A percentile compares a stretch with the other conserved stretches of the same genome.
These are phyloP conservation scores for Daldinia sp. DNA, from an alignment of 2,329 filamentous ascomycete genomes.

Conservation along the genomic window DNA sequence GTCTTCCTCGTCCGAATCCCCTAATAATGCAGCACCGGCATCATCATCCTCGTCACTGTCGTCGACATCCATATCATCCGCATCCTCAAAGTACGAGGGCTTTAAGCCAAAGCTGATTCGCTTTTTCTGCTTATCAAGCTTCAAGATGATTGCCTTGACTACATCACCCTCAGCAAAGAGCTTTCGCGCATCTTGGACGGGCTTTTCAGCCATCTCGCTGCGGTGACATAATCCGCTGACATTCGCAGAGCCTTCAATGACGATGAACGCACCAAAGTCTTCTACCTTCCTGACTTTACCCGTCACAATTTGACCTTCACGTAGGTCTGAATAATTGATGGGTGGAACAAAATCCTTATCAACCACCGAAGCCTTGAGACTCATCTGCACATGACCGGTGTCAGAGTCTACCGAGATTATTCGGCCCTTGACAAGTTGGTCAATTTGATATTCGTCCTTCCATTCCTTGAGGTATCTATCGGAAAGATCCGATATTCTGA, in stretches of 20 bases:
- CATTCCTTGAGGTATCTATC: conserved; percentile 95
- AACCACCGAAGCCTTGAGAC: conserved; percentile 85
- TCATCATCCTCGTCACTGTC: conserved; percentile 57
- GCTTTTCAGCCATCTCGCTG: conserved; percentile 88
- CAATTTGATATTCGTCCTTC: conserved; percentile 88
- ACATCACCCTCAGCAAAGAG: conserved; percentile 89
- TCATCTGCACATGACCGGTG: conserved; percentile 82
- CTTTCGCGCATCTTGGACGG: conserved; percentile 85
- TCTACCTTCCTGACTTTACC: conserved; percentile 94
- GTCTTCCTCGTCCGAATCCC: conserved; percentile 62
- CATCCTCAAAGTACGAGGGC: conserved; percentile 84
- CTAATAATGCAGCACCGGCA: conserved; percentile 57
- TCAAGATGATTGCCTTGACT: conserved; percentile 92
- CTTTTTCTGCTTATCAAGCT: conserved; percentile 78
- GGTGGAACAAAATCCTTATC: conserved; percentile 82
- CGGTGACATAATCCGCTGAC: conserved; percentile 94
- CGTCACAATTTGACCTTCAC: conserved; percentile 83
- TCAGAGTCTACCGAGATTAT: conserved; percentile 77
- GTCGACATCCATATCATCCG: conserved; percentile 64
- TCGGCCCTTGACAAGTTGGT: conserved; percentile 91
- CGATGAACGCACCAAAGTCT: conserved; percentile 94
- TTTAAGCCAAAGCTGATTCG: conserved; percentile 92
- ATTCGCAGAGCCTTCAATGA: conserved; percentile 86
- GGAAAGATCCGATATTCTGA: conserved; percentile 88
- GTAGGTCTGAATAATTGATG: conserved; percentile 80